Conservation (phyloP, 2,329 filamentous ascomycete genomes). For the Ceratocystiopsis sp. region DNA sequence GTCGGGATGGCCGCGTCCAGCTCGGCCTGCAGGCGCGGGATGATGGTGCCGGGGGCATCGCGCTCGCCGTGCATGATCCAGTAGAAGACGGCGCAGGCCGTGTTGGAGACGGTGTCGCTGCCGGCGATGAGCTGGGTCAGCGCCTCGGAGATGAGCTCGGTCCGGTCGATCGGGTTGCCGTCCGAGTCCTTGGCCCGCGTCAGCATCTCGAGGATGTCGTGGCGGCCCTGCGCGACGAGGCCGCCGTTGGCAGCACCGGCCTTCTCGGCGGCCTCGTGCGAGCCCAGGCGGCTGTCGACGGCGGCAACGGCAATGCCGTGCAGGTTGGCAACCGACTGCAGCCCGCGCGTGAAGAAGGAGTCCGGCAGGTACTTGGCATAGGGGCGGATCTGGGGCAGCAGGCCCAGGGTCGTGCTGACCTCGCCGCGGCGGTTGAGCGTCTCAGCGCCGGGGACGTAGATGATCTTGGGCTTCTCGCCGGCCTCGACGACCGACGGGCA, state of each 20-base stretch:
- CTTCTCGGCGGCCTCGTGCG: slow-evolving; percentile 31
- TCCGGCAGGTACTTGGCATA: slow-evolving; percentile 69
- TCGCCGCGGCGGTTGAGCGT: slow-evolving; percentile 80
- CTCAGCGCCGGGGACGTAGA: slow-evolving; percentile 65
- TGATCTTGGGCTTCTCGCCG: slow-evolving; percentile 41
- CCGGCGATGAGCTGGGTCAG: slow-evolving; percentile 76
- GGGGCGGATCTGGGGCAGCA: slow-evolving; percentile 55
- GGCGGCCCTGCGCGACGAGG: slow-evolving; percentile 29
- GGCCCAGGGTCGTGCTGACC: slow-evolving; percentile 66
- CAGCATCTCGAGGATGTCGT: slow-evolving; percentile 64
- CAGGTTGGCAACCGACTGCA: slow-evolving; percentile 60
- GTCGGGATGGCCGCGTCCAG: slow-evolving; percentile 52
- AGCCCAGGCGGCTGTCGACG: slow-evolving; percentile 56
- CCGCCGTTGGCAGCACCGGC: too few relatives aligned
- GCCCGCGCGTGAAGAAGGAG: slow-evolving; percentile 60
- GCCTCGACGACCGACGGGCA: slow-evolving; percentile 51
- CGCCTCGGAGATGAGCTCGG: slow-evolving; percentile 77
- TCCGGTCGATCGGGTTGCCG: slow-evolving; percentile 50
- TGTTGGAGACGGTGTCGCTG: slow-evolving; percentile 57
- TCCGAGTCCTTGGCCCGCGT: slow-evolving; percentile 77
- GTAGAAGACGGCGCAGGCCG: slow-evolving; percentile 69
- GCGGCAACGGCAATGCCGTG: slow-evolving; percentile 77
- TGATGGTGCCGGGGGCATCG: slow-evolving; percentile 35
- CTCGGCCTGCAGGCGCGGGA: slow-evolving; percentile 42
- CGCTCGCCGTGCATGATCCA: slow-evolving; percentile 46